A percentile compares a stretch with the other conserved stretches of the same genome.
Conservation (phyloP, 2,329 filamentous ascomycete genomes). For the Venturia carpophila region DNA sequence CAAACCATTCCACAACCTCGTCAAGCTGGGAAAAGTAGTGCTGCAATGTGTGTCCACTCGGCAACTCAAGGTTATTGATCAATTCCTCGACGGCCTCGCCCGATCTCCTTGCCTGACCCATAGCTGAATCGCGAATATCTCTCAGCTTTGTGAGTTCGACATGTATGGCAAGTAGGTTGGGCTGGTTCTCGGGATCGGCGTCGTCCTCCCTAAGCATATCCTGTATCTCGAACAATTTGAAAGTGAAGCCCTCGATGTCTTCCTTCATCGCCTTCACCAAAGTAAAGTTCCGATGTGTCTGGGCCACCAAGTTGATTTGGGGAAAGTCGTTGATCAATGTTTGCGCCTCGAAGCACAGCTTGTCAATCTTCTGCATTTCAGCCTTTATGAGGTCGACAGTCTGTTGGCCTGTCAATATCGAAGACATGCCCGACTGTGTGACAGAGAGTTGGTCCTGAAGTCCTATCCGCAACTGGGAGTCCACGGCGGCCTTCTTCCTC, state of each 20-base stretch:
- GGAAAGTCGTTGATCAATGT: conserved; percentile 96
- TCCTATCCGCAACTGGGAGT: conserved; percentile 80
- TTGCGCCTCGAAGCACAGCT: conserved; percentile 92
- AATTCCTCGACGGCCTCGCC: conserved; percentile 73
- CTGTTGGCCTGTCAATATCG: conserved; percentile 82
- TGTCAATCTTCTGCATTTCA: conserved; percentile 98
- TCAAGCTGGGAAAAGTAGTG: conserved; percentile 86
- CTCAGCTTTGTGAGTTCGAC: conserved; percentile 86
- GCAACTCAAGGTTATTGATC: conserved; percentile 61
- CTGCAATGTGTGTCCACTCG: conserved; percentile 64
- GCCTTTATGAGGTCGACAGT: conserved; percentile 91
- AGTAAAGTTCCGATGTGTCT: conserved; percentile 93
- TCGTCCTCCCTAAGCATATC: conserved; percentile 76
- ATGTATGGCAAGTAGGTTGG: conserved; percentile 80
- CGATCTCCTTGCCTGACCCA: conserved; percentile 75
- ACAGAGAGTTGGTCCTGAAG: conserved; percentile 89
- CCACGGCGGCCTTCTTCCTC: conserved; percentile 86
- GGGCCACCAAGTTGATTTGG: conserved; percentile 82
- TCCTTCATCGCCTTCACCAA: conserved; percentile 88
- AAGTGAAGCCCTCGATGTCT: conserved; percentile 82
- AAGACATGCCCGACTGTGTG: conserved; percentile 86
- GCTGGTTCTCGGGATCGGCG: conserved; percentile 78
- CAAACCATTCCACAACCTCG: conserved; percentile 85
- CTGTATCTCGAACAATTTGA: conserved; percentile 88
- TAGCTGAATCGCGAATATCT: conserved; percentile 91